These are phyloP conservation scores for Tricholoma terreum DNA, from an alignment of 768 basidiomycete species.

Conservation along the genomic window DNA sequence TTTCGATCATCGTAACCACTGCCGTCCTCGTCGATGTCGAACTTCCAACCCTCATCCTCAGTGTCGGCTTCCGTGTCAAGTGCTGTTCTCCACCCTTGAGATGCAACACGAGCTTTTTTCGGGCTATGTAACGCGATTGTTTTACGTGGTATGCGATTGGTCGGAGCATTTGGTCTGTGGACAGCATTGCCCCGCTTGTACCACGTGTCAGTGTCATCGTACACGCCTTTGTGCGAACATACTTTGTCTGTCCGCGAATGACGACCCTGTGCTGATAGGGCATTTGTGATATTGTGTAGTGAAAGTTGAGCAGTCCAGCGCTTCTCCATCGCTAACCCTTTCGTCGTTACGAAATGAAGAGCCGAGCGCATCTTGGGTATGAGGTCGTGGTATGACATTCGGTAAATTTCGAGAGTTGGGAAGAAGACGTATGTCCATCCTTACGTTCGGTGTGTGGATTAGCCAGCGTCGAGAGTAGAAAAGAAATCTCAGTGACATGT, in stretches of 20 bases:
- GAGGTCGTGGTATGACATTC: conserved; percentile 16
- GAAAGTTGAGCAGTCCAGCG: conserved; percentile 5
- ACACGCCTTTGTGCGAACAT: neutral
- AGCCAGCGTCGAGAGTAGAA: too few relatives aligned
- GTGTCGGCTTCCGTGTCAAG: neutral
- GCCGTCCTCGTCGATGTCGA: too few relatives aligned
- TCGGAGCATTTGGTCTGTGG: too few relatives aligned
- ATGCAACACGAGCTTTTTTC: neutral
- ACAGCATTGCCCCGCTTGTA: too few relatives aligned
- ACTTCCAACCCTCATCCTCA: neutral
- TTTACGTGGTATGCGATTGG: neutral
- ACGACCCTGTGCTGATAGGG: neutral
- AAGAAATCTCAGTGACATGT: too few relatives aligned
- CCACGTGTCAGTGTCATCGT: too few relatives aligned
- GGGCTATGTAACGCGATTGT: neutral
- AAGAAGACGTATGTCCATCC: conserved; percentile 51
- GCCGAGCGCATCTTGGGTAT: conserved; percentile 19
- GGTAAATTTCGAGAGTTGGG: conserved; percentile 36
- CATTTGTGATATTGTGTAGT: neutral
- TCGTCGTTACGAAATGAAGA: conserved; percentile 19
- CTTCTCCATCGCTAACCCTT: conserved; percentile 20
- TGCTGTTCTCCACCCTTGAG: neutral
- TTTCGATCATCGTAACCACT: too few relatives aligned
- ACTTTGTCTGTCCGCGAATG: neutral
- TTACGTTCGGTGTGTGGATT: too few relatives aligned